Base-by-base conservation (phyloP, 495 filamentous ascomycete genomes). In the Neurospora terricola region DNA sequence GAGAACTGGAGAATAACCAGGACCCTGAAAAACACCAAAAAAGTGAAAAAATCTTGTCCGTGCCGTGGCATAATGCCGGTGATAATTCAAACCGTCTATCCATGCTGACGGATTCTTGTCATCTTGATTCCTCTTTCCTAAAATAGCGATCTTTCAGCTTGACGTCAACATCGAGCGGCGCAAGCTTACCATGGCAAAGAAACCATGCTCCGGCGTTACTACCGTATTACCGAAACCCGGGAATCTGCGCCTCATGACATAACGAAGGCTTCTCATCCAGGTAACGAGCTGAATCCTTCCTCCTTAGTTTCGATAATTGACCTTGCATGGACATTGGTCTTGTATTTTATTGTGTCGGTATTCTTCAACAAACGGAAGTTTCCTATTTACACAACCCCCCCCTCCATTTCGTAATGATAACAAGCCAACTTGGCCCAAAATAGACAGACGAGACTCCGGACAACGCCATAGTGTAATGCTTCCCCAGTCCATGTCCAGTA, bases 381-480 rank as follows among this genome's bases (percentile, higher is more conserved):
- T 38, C 71, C 71, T 72, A 68, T 68, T 69, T 40, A 69, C 71
- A 72, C 45, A 62, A 72, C 1, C 54, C 54, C 21, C 23, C 11
- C 6, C 27, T 62, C 14, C 6, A 69, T 23, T n/a, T 40, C 38
- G 7, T 38, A 72, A 72, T 68, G 27, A 39, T 39, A 66, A 72
- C 54, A 62, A 62, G 54, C 54, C 54, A 62, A 34, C 54, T 62
- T 62, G 27, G 54, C 27, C 54, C n/a, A 39, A 72, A 72, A 72
- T 30, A 38, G 23, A 71, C 39, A 71, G 21, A 42, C 40, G 48
- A 54, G 18, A 40, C 37, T 54, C 39, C 39, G 48, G 39, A 42
- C 70, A 71, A 71, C 70, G 70, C 70, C 70, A 71, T 71, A 42
- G n/a, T 72, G 43, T 68, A 72, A 72, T 72, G 70, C 70, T 72